Evolutionary conservation across 2,329 filamentous ascomycete genomes (phyloP).

Genomic region (Cladosporium sp.): DNA sequence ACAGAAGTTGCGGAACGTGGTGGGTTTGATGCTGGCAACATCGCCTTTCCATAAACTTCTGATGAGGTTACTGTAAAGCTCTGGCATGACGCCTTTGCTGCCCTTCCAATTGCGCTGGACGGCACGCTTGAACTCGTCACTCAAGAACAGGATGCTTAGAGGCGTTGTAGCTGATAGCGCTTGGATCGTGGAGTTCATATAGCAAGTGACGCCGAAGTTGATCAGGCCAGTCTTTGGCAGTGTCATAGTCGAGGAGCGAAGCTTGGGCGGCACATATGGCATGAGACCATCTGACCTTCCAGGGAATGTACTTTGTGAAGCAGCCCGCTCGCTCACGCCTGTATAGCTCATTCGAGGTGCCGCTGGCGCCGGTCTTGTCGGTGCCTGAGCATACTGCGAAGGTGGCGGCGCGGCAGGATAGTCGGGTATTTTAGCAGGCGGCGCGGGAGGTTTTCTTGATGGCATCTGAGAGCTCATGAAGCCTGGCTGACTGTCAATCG

Average conservation of each 20-base stretch:
- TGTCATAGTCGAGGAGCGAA: constrained; percentile 39
- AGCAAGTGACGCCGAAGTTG: constrained; percentile 81
- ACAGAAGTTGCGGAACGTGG: constrained; percentile 55
- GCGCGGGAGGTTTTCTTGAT: constrained; percentile 32
- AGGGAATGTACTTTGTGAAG: constrained; percentile 30
- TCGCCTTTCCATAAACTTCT: constrained; percentile 61
- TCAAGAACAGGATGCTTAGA: constrained; percentile 61
- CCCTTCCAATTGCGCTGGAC: constrained; percentile 63
- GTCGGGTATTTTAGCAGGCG: constrained; percentile 23
- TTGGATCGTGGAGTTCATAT: constrained; percentile 88
- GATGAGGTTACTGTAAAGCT: constrained; percentile 58
- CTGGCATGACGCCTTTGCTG: constrained; percentile 59
- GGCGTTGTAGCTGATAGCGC: constrained; percentile 69
- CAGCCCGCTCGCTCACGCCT: constrained; percentile 63
- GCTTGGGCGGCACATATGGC: constrained; percentile 43
- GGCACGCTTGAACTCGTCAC: constrained; percentile 56
- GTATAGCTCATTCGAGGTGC: constrained; percentile 67
- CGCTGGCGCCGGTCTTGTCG: constrained; percentile 56
- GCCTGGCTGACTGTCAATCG: constrained; percentile 42
- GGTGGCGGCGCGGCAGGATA: constrained; percentile 32
- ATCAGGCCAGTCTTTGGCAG: constrained; percentile 68
- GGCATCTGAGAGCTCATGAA: constrained; percentile 48
- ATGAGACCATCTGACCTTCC: constrained; percentile 35
- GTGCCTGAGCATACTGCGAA: constrained; percentile 51
- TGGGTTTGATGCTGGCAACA: constrained; percentile 41